Conservation (phyloP, 1,284 basidiomycete genomes). For the Papiliotrema flavescens region DNA sequence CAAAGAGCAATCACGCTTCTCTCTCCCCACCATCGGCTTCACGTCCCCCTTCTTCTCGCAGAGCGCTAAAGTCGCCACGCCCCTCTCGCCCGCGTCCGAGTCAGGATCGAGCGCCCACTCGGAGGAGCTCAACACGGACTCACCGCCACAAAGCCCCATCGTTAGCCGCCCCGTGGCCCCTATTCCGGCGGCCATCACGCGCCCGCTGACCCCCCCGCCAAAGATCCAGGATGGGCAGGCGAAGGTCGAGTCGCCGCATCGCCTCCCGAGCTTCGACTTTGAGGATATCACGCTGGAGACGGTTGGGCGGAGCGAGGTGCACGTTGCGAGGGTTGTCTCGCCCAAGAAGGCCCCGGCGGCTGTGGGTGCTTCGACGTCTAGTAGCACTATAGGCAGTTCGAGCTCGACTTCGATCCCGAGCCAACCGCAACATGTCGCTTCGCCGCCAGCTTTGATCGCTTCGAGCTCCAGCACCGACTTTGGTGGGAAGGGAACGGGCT, state of each 20-base stretch:
- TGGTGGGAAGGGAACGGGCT: neutral
- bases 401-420: neutral
- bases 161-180: too few relatives aligned
- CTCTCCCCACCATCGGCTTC: constrained; percentile 35
- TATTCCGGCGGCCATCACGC: constrained; percentile 4
- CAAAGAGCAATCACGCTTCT: constrained; percentile 32
- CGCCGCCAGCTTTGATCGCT: constrained; percentile 1
- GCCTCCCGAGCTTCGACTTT: constrained; percentile 44
- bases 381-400: neutral
- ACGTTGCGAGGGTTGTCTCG: constrained; percentile 4
- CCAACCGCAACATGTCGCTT: neutral
- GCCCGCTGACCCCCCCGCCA: constrained; percentile 42
- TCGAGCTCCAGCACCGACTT: constrained; percentile 5
- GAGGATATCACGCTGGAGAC: constrained; percentile 28
- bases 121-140: neutral
- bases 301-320: constrained; percentile 5
- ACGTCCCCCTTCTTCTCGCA: constrained; percentile 8
- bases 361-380: neutral
- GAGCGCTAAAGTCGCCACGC: neutral
- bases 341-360: constrained; percentile 1
- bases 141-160: too few relatives aligned
- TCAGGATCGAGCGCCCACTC: neutral
- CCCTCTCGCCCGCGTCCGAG: neutral
- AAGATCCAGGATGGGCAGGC: constrained; percentile 2
- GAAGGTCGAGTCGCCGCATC: constrained; percentile 35